Evolutionary conservation across 129 eudicot species (phyloP), one percentile per base, ranked within the genome.

Genomic region (Centrapalus pauciflorus): DNA sequence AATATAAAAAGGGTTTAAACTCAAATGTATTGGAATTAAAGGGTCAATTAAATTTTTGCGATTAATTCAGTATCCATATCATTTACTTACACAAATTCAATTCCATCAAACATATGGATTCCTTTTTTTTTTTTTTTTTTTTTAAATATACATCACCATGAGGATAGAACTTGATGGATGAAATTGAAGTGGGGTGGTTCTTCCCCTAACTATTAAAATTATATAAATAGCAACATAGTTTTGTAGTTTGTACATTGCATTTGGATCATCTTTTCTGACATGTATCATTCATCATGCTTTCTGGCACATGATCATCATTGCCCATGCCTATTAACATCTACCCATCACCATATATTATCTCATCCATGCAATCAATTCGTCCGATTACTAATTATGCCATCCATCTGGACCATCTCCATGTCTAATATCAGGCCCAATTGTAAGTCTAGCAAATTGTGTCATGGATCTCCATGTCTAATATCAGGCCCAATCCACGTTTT

Each of bases 161-260:
- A 56, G 52, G 38, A 30, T 13, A 33, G 46, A 46, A 60, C 9
- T 48, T 62, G 34, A 17, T 26, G 23, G 55, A 35, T 62, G 11
- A 50, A 62, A 32, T 62, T 62, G 11, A 50, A 62, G 45, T 62
- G 11, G n/a, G 60, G 21, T 24, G 61, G 61, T 25, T 71, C 69
- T 59, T 60, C 14, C 61, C 61, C 45, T 48, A 55, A 17, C 57
- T 45, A n/a, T n/a, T n/a, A n/a, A n/a, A n/a, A n/a, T n/a, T n/a
- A n/a, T n/a, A n/a, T n/a, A 23, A 20, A 29, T 28, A 52, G 28
- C 33, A 52, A 67, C 4, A n/a, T 16, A 48, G 1, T 13, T 13
- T 14, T 11, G 14, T 60, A 56, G 27, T 75, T 17, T 75, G 69
- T 75, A 75, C 79, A 75, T 57, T 75, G 79, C 32, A 74, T 66